Percentiles rank a stretch among this genome's conserved stretches.
Evolutionary conservation across 148 eudicot species (phyloP).

Genomic region (Beta vulgaris): DNA sequence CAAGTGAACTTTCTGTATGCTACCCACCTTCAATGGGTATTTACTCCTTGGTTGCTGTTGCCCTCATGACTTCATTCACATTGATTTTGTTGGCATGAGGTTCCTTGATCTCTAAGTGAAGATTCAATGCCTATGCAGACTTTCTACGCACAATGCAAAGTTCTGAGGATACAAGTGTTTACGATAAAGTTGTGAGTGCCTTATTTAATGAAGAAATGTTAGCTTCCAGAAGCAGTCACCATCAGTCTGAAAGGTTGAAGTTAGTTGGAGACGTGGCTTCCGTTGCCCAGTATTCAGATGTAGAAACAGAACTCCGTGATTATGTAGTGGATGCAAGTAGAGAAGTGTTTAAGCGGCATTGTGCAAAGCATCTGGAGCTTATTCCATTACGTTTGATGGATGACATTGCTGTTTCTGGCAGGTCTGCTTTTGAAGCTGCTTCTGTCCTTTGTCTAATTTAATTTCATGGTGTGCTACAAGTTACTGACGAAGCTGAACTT

Average conservation of each 20-base stretch:
- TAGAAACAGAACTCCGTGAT: slow-evolving; percentile 69
- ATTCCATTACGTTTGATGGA: slow-evolving; percentile 64
- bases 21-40: background rate
- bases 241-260: slow-evolving; percentile 45
- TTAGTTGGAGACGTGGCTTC: slow-evolving; percentile 48
- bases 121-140: slow-evolving; percentile 42
- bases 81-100: background rate
- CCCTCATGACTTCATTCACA: background rate
- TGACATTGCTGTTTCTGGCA: slow-evolving; percentile 43
- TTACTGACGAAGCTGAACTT: slow-evolving; percentile 6
- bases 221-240: slow-evolving; percentile 49
- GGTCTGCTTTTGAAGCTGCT: slow-evolving; percentile 41
- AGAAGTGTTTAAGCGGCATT: slow-evolving; percentile 67
- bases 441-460: background rate
- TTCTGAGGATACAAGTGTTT: slow-evolving; percentile 82
- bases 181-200: slow-evolving; percentile 84
- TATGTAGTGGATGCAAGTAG: slow-evolving; percentile 51
- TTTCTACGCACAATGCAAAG: slow-evolving; percentile 75
- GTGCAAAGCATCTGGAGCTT: slow-evolving; percentile 85
- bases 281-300: slow-evolving; percentile 50
- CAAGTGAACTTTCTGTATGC: background rate
- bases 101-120: background rate
- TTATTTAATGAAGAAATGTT: slow-evolving; percentile 71
- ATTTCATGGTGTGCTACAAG: background rate
- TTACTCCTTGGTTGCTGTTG: background rate